Evolutionary conservation across 164 flowering plant species (phyloP).

Genomic region (Pachysandra terminalis): DNA sequence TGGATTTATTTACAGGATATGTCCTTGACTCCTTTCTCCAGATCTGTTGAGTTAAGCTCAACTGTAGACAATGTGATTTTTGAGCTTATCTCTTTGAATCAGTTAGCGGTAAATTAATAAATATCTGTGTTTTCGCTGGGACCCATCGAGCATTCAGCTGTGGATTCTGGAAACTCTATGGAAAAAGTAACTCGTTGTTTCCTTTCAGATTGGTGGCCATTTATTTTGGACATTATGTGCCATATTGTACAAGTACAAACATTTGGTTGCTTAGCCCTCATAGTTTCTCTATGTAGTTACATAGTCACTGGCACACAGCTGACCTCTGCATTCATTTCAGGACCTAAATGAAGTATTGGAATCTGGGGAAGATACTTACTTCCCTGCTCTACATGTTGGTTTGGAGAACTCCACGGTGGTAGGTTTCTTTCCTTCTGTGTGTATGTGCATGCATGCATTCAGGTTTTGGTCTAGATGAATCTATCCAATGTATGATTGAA

Average conservation of each 20-base stretch:
- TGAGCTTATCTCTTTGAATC: neutral
- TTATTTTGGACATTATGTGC: too few species aligned
- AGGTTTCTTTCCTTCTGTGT: slow-evolving; percentile 34
- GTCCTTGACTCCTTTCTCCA: too few species aligned
- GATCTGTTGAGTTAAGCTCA: too few species aligned
- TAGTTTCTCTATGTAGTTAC: neutral
- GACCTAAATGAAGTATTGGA: slow-evolving; percentile 46
- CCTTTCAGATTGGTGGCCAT: neutral
- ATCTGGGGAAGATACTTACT: slow-evolving; percentile 83
- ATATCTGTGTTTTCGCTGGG: neutral
- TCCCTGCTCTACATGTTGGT: slow-evolving; percentile 79
- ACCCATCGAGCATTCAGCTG: neutral
- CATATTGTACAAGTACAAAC: too few species aligned
- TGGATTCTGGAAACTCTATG: neutral
- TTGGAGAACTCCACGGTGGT: slow-evolving; percentile 56
- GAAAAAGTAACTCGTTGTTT: neutral
- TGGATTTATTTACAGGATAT: neutral
- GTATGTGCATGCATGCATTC: neutral
- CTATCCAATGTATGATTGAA: neutral
- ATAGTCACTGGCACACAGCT: neutral
- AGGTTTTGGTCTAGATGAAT: neutral
- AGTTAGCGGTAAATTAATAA: neutral
- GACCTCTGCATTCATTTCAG: slow-evolving; percentile 25
- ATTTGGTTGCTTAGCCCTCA: neutral
- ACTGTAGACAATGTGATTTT: too few species aligned